A percentile compares a stretch with the other conserved stretches of the same genome.
Conservation (phyloP, 495 filamentous ascomycete species). For the Xylaria palmicola region DNA sequence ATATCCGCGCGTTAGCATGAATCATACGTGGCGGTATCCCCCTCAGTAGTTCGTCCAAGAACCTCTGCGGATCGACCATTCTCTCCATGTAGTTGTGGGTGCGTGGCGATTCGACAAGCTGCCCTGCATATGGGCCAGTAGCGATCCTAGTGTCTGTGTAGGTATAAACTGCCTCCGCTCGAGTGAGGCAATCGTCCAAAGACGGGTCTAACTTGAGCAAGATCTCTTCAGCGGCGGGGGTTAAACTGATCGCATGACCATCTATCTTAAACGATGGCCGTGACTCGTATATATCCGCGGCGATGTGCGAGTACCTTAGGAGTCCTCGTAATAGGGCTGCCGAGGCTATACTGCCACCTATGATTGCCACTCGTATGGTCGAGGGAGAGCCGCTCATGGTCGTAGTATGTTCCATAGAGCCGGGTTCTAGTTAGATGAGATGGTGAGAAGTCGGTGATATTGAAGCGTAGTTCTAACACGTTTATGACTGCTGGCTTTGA, state of each 20-base stretch:
- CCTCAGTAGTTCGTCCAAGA: conserved; percentile 23
- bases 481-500: background rate
- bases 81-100: conserved; percentile 3
- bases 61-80: conserved; percentile 23
- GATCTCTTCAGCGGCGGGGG: conserved; percentile 19
- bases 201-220: conserved; percentile 24
- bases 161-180: conserved; percentile 24
- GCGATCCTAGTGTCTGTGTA: conserved; percentile 15
- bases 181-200: conserved; percentile 23
- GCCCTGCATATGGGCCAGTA: conserved; percentile 21
- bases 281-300: conserved; percentile 35
- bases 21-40: conserved; percentile 25
- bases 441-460: background rate
- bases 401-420: background rate
- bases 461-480: background rate
- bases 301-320: conserved; percentile 29
- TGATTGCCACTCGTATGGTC: conserved; percentile 35
- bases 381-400: conserved; percentile 25
- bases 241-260: conserved; percentile 28
- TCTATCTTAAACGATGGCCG: conserved; percentile 31
- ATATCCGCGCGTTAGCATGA: conserved; percentile 21
- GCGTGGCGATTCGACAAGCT: conserved; percentile 12
- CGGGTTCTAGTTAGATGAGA: background rate
- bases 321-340: conserved; percentile 30
- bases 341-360: conserved; percentile 35